Percentiles rank a stretch among this genome's conserved stretches.
Conservation (phyloP, 1,284 basidiomycete species). For the Fomitopsis schrenkii region DNA sequence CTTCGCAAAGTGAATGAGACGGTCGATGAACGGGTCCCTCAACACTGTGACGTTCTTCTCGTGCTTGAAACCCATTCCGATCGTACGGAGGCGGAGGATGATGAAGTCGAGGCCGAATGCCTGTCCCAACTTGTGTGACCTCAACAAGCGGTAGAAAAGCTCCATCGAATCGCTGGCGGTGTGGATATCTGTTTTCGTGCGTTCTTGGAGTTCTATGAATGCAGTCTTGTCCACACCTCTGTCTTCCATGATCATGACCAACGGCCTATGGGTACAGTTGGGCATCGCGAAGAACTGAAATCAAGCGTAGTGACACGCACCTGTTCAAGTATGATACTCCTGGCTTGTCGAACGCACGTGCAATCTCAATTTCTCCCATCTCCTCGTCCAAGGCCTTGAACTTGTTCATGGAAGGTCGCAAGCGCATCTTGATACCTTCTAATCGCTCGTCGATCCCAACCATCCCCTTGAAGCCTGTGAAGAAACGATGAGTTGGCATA, state of each 20-base stretch:
- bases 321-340: constrained; percentile 60
- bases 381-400: constrained; percentile 49
- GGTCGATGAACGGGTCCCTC: constrained; percentile 55
- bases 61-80: constrained; percentile 43
- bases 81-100: constrained; percentile 43
- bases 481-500: neutral
- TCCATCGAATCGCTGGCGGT: constrained; percentile 51
- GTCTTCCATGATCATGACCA: constrained; percentile 71
- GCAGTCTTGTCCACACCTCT: constrained; percentile 48
- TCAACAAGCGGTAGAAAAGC: constrained; percentile 44
- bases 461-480: constrained; percentile 60
- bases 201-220: constrained; percentile 55
- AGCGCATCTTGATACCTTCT: constrained; percentile 52
- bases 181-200: constrained; percentile 45
- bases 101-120: constrained; percentile 47
- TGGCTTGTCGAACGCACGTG: constrained; percentile 53
- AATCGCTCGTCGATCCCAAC: constrained; percentile 58
- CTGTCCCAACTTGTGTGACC: constrained; percentile 46
- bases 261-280: constrained; percentile 36
- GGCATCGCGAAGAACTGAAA: neutral
- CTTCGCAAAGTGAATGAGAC: constrained; percentile 49
- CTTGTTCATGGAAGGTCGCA: constrained; percentile 71
- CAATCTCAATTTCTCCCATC: constrained; percentile 65
- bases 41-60: constrained; percentile 31
- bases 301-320: constrained; percentile 28